Percentiles rank a stretch among this genome's conserved stretches.
These are phyloP conservation scores for Alternaria sp. DNA, from an alignment of 2,329 filamentous ascomycete genomes.

Conservation along the genomic window DNA sequence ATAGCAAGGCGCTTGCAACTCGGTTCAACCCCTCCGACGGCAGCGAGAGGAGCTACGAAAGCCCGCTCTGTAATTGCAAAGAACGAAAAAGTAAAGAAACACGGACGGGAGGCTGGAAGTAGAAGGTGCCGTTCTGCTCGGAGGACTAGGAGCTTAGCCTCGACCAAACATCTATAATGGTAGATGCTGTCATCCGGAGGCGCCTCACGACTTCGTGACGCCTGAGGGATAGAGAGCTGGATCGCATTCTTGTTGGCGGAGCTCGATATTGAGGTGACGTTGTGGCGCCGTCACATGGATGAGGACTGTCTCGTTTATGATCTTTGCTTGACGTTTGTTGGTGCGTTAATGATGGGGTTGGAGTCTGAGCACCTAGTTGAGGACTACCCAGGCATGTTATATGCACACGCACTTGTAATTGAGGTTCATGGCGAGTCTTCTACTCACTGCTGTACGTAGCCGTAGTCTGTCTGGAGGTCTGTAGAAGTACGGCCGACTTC, in stretches of 20 bases:
- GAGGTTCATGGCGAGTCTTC: not conserved
- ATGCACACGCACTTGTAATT: not conserved
- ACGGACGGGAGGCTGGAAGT: not conserved
- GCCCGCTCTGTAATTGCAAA: not conserved
- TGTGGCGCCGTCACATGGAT: not conserved
- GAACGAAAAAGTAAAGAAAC: not conserved
- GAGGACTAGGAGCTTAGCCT: not conserved
- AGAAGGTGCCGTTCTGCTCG: not conserved
- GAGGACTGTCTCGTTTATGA: not conserved
- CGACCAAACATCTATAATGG: not conserved
- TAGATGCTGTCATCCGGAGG: not conserved
- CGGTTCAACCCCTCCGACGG: not conserved
- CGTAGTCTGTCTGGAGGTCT: not conserved
- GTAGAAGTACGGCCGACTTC: not conserved
- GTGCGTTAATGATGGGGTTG: not conserved
- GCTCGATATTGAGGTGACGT: not conserved
- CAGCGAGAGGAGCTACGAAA: not conserved
- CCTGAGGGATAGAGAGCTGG: not conserved
- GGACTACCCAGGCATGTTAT: not conserved
- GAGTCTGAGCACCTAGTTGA: not conserved
- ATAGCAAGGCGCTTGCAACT: not conserved
- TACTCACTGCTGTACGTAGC: not conserved
- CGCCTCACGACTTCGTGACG: not conserved
- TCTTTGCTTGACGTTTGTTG: not conserved
- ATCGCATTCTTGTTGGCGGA: not conserved